phyloP scores from a whole-genome alignment of 1,284 basidiomycete species.

The Kwoniella shivajii region DNA sequence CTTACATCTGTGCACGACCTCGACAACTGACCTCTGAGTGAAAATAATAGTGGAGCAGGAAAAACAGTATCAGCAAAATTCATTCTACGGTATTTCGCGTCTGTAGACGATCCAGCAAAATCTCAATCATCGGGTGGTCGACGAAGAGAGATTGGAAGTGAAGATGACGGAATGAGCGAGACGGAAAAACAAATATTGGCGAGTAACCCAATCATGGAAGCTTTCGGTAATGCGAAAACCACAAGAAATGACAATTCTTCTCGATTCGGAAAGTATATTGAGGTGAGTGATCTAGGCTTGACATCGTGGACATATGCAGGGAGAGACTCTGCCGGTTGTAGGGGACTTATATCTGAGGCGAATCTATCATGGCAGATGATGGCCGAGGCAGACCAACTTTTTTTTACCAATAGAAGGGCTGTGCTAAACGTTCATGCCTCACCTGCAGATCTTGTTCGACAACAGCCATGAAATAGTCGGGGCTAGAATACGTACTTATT shows the following conservation, averaged over 20 bases:
- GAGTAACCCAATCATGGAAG: constrained; percentile 98
- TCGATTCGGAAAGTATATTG: constrained; percentile 98
- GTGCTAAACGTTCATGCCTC: constrained; percentile 1
- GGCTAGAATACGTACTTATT: constrained; percentile 94
- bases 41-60: constrained; percentile 92
- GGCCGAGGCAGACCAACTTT: too few species aligned
- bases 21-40: too few species aligned
- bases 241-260: constrained; percentile 99
- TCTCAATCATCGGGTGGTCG: constrained; percentile 20
- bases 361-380: not conserved
- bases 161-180: constrained; percentile 68
- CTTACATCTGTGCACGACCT: too few species aligned
- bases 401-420: too few species aligned
- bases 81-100: constrained; percentile 99
- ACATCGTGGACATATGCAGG: too few species aligned
- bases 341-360: too few species aligned
- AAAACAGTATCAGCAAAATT: constrained; percentile 99
- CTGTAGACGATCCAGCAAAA: constrained; percentile 84
- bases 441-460: constrained; percentile 85
- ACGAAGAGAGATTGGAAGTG: constrained; percentile 22
- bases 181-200: constrained; percentile 96
- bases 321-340: too few species aligned
- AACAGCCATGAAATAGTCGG: constrained; percentile 94
- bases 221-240: constrained; percentile 99
- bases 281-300: constrained; percentile 65